Conservation (phyloP, 2,329 filamentous ascomycete species). For the Thielaviopsis musarum region DNA sequence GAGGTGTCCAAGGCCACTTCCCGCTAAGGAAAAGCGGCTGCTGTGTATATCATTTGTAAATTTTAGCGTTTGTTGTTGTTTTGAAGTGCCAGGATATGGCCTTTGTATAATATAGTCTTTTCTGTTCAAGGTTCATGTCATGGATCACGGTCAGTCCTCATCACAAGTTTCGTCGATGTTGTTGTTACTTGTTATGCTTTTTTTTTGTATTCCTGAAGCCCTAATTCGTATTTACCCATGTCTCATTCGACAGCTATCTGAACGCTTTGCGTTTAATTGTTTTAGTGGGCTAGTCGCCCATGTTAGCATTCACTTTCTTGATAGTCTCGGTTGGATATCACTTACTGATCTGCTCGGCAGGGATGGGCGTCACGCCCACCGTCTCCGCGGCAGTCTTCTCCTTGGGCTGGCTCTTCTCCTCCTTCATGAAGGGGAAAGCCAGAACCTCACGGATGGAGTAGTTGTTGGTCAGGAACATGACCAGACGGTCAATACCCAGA, state of each 20-base stretch:
- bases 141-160: background rate
- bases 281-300: background rate
- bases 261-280: background rate
- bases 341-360: slow-evolving; percentile 38
- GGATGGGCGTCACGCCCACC: slow-evolving; percentile 38
- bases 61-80: background rate
- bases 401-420: slow-evolving; percentile 38
- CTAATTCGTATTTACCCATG: background rate
- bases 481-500: slow-evolving; percentile 84
- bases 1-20: slow-evolving; percentile 8
- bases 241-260: background rate
- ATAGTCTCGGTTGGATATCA: background rate
- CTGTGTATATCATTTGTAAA: background rate
- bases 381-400: slow-evolving; percentile 44
- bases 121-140: background rate
- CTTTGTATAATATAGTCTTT: background rate
- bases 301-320: background rate
- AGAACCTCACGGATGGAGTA: slow-evolving; percentile 90
- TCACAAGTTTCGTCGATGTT: background rate
- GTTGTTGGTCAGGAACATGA: slow-evolving; percentile 93
- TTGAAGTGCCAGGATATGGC: background rate
- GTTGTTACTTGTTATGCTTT: background rate
- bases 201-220: background rate
- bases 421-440: slow-evolving; percentile 97
- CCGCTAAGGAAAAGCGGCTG: slow-evolving; percentile 5